Evolutionary conservation across 345 rosid species (phyloP).

Genomic region (Populus euphratica): DNA sequence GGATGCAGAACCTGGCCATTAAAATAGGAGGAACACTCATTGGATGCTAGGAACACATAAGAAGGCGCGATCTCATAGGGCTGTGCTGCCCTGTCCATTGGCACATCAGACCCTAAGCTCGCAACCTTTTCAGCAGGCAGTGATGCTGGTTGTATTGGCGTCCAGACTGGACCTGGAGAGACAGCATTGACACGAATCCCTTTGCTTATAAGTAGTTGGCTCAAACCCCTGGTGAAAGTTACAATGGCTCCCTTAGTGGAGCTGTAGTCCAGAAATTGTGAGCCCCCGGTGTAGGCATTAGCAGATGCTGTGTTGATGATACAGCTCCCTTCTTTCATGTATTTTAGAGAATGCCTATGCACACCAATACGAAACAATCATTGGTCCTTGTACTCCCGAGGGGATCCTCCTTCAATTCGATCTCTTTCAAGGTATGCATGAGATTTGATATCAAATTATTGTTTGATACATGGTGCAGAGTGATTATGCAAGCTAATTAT

Average conservation of each 20-base stretch:
- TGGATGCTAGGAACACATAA: slow-evolving; percentile 7
- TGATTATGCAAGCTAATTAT: too few relatives aligned
- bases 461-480: too few relatives aligned
- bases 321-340: slow-evolving; percentile 19
- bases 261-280: slow-evolving; percentile 5
- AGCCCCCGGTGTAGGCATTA: background rate
- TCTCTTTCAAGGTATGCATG: too few relatives aligned
- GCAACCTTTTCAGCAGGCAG: slow-evolving; percentile 7
- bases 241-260: slow-evolving; percentile 21
- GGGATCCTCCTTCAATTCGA: too few relatives aligned
- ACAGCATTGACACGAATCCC: slow-evolving; percentile 12
- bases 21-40: slow-evolving; percentile 4
- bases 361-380: background rate
- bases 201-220: background rate
- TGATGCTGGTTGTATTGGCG: slow-evolving; percentile 13
- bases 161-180: slow-evolving; percentile 24
- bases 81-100: slow-evolving; percentile 11
- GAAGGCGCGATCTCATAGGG: slow-evolving; percentile 18
- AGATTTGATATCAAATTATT: too few relatives aligned
- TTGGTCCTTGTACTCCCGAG: too few relatives aligned
- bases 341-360: slow-evolving; percentile 7
- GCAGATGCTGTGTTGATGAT: slow-evolving; percentile 12
- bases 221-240: slow-evolving; percentile 10
- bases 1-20: slow-evolving; percentile 20
- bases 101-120: background rate